Percentiles rank a stretch among this genome's conserved stretches.
These are phyloP conservation scores for Hypoxylon perforatum DNA, from an alignment of 495 filamentous ascomycete species.

Conservation along the genomic window DNA sequence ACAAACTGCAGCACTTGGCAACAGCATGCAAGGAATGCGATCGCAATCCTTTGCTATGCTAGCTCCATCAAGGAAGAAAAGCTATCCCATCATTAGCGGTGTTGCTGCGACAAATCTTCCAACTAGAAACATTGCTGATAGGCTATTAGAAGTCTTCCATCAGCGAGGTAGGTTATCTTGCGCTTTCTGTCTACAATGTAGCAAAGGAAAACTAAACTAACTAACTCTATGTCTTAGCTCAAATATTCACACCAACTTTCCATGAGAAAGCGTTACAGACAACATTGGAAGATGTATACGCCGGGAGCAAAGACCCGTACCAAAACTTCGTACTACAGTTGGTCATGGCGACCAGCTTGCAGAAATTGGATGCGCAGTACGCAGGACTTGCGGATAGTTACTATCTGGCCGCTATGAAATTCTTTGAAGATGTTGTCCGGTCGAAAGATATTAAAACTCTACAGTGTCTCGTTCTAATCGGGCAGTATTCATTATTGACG, in stretches of 20 bases:
- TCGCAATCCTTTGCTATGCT: slow-evolving; percentile 55
- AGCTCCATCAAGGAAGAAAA: slow-evolving; percentile 56
- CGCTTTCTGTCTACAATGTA: not conserved
- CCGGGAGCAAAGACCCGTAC: slow-evolving; percentile 77
- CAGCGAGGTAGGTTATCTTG: slow-evolving; percentile 73
- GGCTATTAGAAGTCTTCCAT: slow-evolving; percentile 81
- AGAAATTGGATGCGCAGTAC: slow-evolving; percentile 81
- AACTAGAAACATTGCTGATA: slow-evolving; percentile 71
- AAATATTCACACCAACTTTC: slow-evolving; percentile 83
- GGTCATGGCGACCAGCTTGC: slow-evolving; percentile 91
- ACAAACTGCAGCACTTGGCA: slow-evolving; percentile 28
- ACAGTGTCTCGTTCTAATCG: slow-evolving; percentile 89
- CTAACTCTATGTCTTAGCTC: slow-evolving; percentile 64
- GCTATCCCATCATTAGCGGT: slow-evolving; percentile 81
- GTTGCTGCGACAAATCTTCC: slow-evolving; percentile 77
- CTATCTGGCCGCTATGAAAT: slow-evolving; percentile 85
- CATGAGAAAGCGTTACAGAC: slow-evolving; percentile 83
- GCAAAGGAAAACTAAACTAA: not conserved
- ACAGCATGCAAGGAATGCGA: slow-evolving; percentile 29
- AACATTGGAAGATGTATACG: slow-evolving; percentile 82
- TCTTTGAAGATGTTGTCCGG: slow-evolving; percentile 79
- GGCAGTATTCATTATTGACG: slow-evolving; percentile 90
- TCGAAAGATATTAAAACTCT: slow-evolving; percentile 86
- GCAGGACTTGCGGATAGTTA: slow-evolving; percentile 90
- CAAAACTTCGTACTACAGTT: slow-evolving; percentile 87